Conservation (phyloP, 345 rosid species). For the Rhodamnia rubescens region DNA sequence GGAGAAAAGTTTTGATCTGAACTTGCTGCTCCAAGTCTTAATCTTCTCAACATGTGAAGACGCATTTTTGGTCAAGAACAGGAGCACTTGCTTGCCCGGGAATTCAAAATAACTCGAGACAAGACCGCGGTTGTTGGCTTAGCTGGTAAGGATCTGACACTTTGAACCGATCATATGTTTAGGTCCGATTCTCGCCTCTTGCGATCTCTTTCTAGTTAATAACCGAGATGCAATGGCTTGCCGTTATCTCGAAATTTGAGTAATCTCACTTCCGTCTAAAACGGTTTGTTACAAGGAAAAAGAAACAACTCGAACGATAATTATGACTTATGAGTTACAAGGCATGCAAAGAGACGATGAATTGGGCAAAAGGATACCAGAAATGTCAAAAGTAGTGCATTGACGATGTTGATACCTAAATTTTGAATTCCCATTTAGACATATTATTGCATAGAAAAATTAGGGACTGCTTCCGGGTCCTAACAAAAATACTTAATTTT, state of each 20-base stretch:
- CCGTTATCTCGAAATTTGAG: neutral
- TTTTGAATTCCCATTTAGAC: too few species aligned
- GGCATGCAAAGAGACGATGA: too few species aligned
- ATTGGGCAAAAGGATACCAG: too few species aligned
- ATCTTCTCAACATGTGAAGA: neutral
- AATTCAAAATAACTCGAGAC: neutral
- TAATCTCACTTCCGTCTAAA: neutral
- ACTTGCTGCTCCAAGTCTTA: neutral
- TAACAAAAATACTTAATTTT: too few species aligned
- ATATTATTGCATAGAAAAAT: too few species aligned
- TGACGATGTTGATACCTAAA: too few species aligned
- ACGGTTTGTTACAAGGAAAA: neutral
- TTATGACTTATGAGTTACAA: too few species aligned
- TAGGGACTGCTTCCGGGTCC: too few species aligned
- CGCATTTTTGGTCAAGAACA: neutral
- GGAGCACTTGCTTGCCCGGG: neutral
- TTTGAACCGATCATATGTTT: neutral
- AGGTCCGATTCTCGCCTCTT: neutral
- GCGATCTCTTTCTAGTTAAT: neutral
- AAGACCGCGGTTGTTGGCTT: neutral
- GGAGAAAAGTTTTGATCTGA: neutral
- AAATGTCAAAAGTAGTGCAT: too few species aligned
- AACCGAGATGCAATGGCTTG: neutral
- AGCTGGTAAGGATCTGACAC: neutral
- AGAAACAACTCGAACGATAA: neutral